phyloP scores from a whole-genome alignment of 352 stramenopile species.

The Phytophthora meadii region DNA sequence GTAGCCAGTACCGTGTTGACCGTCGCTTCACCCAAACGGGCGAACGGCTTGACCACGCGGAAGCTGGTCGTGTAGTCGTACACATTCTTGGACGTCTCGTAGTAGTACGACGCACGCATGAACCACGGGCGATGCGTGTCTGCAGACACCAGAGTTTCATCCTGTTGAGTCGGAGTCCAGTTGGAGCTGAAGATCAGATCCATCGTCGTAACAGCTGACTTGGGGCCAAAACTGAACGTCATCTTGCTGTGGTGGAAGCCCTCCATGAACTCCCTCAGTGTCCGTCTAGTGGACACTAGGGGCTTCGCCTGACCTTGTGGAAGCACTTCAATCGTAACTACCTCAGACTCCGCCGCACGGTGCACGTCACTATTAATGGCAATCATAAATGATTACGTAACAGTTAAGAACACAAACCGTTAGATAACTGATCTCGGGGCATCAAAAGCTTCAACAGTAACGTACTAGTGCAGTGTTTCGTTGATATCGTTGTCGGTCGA shows the following conservation, averaged over 20 bases:
- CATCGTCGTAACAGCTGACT: constrained; percentile 27
- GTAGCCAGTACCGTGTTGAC: constrained; percentile 70
- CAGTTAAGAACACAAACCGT: constrained; percentile 17
- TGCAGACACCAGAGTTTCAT: constrained; percentile 8
- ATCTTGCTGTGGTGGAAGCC: constrained; percentile 34
- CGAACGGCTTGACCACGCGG: constrained; percentile 63
- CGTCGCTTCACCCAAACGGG: constrained; percentile 69
- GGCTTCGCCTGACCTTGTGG: constrained; percentile 48
- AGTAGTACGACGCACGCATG: constrained; percentile 81
- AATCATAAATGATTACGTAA: constrained; percentile 21
- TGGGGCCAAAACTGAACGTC: constrained; percentile 43
- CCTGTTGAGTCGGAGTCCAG: constrained; percentile 20
- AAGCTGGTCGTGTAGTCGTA: constrained; percentile 89
- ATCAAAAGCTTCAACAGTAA: background rate
- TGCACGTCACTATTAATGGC: constrained; percentile 43
- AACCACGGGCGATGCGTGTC: constrained; percentile 69
- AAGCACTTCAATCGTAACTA: constrained; percentile 58
- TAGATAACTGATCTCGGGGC: constrained; percentile 6
- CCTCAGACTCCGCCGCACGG: constrained; percentile 26
- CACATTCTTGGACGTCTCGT: constrained; percentile 79
- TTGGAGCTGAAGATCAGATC: constrained; percentile 31
- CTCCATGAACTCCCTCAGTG: constrained; percentile 41
- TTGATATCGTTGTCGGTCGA: constrained; percentile 34
- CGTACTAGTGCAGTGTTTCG: constrained; percentile 55
- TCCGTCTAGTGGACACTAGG: constrained; percentile 38